Evolutionary conservation across 306 rosid genomes (phyloP).

Genomic region (Inga oerstediana): DNA sequence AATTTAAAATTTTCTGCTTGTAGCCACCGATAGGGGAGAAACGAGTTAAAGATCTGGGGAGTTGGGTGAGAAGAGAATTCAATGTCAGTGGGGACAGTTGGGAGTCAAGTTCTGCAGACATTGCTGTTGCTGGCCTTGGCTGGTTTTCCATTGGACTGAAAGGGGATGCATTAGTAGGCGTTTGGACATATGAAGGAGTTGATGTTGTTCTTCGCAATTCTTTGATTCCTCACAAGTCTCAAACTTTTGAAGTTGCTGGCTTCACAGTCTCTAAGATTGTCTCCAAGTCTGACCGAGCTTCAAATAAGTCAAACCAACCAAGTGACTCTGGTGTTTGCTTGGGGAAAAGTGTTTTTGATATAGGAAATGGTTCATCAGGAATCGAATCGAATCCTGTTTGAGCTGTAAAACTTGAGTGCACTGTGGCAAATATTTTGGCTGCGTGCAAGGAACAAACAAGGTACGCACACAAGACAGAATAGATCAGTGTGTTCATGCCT

Average conservation of each 20-base stretch:
- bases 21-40: conserved; percentile 88
- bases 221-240: conserved; percentile 69
- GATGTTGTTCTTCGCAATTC: conserved; percentile 74
- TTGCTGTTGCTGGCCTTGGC: conserved; percentile 87
- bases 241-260: conserved; percentile 72
- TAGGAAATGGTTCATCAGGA: not conserved
- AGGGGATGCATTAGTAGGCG: conserved; percentile 77
- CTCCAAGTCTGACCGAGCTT: conserved; percentile 69
- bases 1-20: conserved; percentile 31
- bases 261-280: conserved; percentile 86
- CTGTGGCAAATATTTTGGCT: not conserved
- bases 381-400: not conserved
- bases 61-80: conserved; percentile 73
- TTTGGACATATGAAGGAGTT: conserved; percentile 89
- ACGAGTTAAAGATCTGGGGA: conserved; percentile 78
- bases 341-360: conserved; percentile 5
- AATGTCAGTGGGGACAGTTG: conserved; percentile 70
- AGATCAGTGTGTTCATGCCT: not conserved
- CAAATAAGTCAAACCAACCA: conserved; percentile 46
- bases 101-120: conserved; percentile 90
- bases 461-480: not conserved
- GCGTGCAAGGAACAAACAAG: not conserved
- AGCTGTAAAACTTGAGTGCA: not conserved
- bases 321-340: conserved; percentile 37
- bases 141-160: conserved; percentile 93